phyloP scores from a whole-genome alignment of 139 green algal genomes.

The Chlorella sp. region DNA sequence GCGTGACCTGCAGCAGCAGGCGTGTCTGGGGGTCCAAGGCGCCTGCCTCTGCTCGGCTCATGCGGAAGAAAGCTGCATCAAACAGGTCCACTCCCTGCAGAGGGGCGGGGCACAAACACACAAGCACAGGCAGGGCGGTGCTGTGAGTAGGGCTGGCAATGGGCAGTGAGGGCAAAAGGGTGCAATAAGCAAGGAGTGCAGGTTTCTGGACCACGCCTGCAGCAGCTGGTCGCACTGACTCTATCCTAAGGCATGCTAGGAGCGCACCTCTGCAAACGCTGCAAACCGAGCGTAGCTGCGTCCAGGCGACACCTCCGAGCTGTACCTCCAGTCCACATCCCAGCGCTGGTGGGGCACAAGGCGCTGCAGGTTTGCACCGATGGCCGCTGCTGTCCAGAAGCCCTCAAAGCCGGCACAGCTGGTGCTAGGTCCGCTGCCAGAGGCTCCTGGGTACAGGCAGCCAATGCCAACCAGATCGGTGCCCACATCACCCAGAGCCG shows the following conservation, averaged over 20 bases:
- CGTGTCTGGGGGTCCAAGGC: slow-evolving; percentile 81
- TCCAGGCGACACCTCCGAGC: background rate
- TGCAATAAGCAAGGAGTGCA: background rate
- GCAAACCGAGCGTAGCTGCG: slow-evolving; percentile 64
- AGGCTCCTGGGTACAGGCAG: slow-evolving; percentile 15
- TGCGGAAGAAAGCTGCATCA: slow-evolving; percentile 70
- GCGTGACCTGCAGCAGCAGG: slow-evolving; percentile 68
- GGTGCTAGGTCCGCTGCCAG: background rate
- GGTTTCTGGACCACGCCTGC: background rate
- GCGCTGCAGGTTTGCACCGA: slow-evolving; percentile 56
- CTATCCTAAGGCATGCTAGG: background rate
- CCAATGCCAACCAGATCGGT: slow-evolving; percentile 27
- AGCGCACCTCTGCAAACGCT: slow-evolving; percentile 42
- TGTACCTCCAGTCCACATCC: slow-evolving; percentile 64
- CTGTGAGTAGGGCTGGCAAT: background rate
- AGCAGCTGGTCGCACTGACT: background rate
- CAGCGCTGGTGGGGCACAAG: slow-evolving; percentile 65
- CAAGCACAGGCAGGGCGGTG: background rate
- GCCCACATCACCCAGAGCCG: background rate
- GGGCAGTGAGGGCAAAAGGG: background rate
- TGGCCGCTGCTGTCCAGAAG: slow-evolving; percentile 12
- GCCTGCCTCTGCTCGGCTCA: slow-evolving; percentile 59
- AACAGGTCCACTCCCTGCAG: slow-evolving; percentile 47
- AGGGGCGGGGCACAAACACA: background rate
- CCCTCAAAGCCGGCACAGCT: slow-evolving; percentile 28